phyloP scores from a whole-genome alignment of 371 early-diverging fungal genomes.

The Syncephalis fuscata region DNA sequence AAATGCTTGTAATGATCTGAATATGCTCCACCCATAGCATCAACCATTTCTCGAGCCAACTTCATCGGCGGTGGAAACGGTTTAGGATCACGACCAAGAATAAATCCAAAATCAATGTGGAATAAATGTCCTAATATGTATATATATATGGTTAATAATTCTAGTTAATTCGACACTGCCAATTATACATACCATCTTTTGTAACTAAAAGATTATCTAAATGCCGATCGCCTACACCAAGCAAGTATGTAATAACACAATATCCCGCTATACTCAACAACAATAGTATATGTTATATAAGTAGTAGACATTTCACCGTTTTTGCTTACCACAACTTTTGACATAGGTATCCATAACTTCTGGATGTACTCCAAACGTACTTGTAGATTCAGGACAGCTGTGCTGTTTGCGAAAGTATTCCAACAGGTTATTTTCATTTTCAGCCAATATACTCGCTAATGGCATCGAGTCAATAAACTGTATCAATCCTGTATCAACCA shows the following conservation, averaged over 20 bases:
- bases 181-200: conserved; percentile 37
- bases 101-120: conserved; percentile 97
- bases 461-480: conserved; percentile 81
- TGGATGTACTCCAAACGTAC: conserved; percentile 48
- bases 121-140: conserved; percentile 57
- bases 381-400: conserved; percentile 32
- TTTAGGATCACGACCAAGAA: conserved; percentile 95
- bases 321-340: conserved; percentile 66
- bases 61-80: conserved; percentile 99
- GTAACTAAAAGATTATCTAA: conserved; percentile 91
- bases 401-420: conserved; percentile 54
- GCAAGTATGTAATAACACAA: conserved; percentile 92
- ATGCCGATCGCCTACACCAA: conserved; percentile 99
- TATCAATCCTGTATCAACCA: conserved; percentile 38
- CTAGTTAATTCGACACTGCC: background rate
- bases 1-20: conserved; percentile 72
- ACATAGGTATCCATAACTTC: conserved; percentile 88
- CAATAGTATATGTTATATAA: background rate
- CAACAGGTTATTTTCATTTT: conserved; percentile 67
- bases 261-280: conserved; percentile 73
- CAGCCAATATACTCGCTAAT: conserved; percentile 75
- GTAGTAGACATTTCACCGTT: background rate
- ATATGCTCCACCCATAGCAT: conserved; percentile 90
- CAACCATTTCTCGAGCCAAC: conserved; percentile 97
- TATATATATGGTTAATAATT: background rate